Evolutionary conservation across 805 yeast species (phyloP).

Genomic region (Saccharomyces mikatae): DNA sequence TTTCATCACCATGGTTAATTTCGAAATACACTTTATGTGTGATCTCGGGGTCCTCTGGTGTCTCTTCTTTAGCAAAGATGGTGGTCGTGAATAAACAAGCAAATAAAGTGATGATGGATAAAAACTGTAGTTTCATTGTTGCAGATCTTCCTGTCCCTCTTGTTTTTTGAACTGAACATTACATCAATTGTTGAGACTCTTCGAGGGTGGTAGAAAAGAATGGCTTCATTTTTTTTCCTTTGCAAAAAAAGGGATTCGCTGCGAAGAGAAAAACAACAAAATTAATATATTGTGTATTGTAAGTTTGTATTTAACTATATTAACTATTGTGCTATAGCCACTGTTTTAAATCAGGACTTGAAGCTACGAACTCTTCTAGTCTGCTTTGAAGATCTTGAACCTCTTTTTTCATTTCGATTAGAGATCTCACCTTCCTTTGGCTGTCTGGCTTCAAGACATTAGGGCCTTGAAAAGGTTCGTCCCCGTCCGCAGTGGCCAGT

Average conservation of each 20-base stretch:
- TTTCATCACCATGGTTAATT: conserved; percentile 67
- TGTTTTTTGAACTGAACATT: neutral
- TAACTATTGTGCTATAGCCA: neutral
- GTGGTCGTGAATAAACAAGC: neutral
- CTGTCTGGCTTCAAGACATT: conserved; percentile 36
- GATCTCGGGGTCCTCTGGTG: conserved; percentile 30
- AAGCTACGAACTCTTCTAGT: conserved; percentile 19
- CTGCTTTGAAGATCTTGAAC: conserved; percentile 47
- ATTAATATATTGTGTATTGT: neutral
- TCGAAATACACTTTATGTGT: conserved; percentile 84
- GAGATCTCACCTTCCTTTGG: conserved; percentile 48
- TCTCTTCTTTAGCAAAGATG: neutral
- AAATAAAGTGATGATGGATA: neutral
- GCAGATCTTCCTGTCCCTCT: neutral
- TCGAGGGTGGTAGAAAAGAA: neutral
- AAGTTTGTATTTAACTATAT: neutral
- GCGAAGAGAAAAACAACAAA: neutral
- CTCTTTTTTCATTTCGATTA: conserved; percentile 64
- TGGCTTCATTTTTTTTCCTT: neutral
- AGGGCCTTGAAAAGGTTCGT: conserved; percentile 15
- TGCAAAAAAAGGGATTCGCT: neutral
- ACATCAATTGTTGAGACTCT: neutral
- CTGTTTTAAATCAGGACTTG: conserved; percentile 7
- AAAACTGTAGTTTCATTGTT: conserved; percentile 9
- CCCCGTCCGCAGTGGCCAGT: conserved; percentile 2